Conservation (phyloP, 768 basidiomycete genomes). For the Auriscalpium orientale region DNA sequence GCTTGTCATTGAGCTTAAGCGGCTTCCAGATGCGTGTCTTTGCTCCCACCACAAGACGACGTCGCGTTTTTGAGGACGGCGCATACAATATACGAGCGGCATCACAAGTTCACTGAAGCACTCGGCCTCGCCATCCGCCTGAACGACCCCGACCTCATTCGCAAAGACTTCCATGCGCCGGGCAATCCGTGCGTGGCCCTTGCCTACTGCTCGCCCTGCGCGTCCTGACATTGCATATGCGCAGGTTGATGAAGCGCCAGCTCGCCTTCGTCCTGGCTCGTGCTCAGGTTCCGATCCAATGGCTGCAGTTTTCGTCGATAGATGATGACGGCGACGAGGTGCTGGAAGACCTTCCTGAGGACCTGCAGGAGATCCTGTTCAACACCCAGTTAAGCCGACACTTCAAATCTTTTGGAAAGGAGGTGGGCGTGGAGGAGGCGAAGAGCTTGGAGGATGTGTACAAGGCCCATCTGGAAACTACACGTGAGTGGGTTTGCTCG, state of each 20-base stretch:
- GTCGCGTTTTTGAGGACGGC: slow-evolving; percentile 81
- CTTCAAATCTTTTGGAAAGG: slow-evolving; percentile 90
- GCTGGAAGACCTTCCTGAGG: slow-evolving; percentile 63
- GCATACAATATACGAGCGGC: slow-evolving; percentile 81
- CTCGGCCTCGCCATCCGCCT: slow-evolving; percentile 80
- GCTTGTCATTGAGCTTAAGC: slow-evolving; percentile 5
- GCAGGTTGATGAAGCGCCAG: slow-evolving; percentile 86
- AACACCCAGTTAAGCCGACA: slow-evolving; percentile 77
- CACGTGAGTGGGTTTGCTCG: slow-evolving; percentile 41
- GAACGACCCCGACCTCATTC: slow-evolving; percentile 70
- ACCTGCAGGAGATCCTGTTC: slow-evolving; percentile 78
- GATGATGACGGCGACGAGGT: slow-evolving; percentile 47
- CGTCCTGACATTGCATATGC: not conserved
- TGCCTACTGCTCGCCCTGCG: not conserved
- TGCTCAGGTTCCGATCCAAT: slow-evolving; percentile 83
- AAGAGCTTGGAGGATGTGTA: slow-evolving; percentile 96
- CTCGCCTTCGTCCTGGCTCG: slow-evolving; percentile 91
- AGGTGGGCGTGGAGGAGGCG: slow-evolving; percentile 82
- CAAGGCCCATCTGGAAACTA: slow-evolving; percentile 91
- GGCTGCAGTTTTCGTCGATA: slow-evolving; percentile 58
- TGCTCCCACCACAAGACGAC: slow-evolving; percentile 92
- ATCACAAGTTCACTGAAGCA: slow-evolving; percentile 87
- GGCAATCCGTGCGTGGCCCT: slow-evolving; percentile 65
- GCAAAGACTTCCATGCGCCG: slow-evolving; percentile 83
- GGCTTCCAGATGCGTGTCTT: slow-evolving; percentile 63